Evolutionary conservation across 306 rosid species (phyloP), one percentile per base, ranked within the genome.

Genomic region (Canavalia gladiata): DNA sequence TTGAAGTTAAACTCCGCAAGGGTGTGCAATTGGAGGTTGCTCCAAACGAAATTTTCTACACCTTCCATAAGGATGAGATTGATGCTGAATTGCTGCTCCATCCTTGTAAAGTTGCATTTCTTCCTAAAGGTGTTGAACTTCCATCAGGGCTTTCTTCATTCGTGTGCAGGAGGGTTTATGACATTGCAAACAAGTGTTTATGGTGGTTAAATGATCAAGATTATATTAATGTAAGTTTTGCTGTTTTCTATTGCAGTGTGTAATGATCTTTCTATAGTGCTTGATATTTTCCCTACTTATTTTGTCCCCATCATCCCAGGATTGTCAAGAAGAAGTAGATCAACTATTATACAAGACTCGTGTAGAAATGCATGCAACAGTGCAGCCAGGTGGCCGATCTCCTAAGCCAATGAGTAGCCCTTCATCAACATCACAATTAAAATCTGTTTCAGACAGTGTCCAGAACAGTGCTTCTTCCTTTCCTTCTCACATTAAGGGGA

Each of bases 21-120:
- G 92, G 87, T 64, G 81, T 87, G 83, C 89, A 75, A 35, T 87
- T 87, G 77, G 89, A 93, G 77, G 87, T 94, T 58, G 84, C 86
- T 62, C 97, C 92, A 10, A 93, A 93, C 92, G 97, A 93, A 84
- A 75, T 93, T 72, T 91, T 93, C 82, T 93, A 89, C 87, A 87
- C 97, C 87, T 91, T 93, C 87, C 97, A 91, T 71, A 88, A 84
- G 96, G 92, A 88, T 88, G 96, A 86, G 86, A 89, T 93, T 78
- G 88, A 86, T 84, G 94, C 90, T 81, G 90, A 83, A 79, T 93
- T 89, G 31, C 73, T 93, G 82, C 90, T 93, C 68, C 97, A 93
- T 87, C 96, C 94, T 74, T 93, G 96, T 87, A 93, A 89, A 93
- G 97, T 93, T 52, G 91, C 97, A 82, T 93, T 92, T 67, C 96